Conservation (phyloP, 208 protist genomes). For the Trypanosoma cruzi region DNA sequence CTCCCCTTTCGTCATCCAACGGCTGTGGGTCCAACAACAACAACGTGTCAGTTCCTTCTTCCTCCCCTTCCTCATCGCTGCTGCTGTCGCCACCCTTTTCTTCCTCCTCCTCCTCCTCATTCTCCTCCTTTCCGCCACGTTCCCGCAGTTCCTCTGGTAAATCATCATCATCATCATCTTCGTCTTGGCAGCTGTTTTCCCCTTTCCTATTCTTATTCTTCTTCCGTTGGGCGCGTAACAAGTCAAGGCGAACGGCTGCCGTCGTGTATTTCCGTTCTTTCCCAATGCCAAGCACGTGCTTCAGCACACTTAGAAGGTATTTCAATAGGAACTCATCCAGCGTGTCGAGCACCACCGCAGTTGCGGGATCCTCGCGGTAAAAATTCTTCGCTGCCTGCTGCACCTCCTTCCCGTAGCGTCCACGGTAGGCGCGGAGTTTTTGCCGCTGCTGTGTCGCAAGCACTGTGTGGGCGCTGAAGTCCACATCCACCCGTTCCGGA, state of each 20-base stretch:
- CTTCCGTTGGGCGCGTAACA: slow-evolving; percentile 53
- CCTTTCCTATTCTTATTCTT: slow-evolving; percentile 10
- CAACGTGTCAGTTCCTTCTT: slow-evolving; percentile 17
- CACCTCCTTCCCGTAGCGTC: slow-evolving; percentile 79
- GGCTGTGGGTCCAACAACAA: slow-evolving; percentile 29
- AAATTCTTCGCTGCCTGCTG: slow-evolving; percentile 84
- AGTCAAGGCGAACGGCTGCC: slow-evolving; percentile 70
- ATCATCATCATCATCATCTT: slow-evolving; percentile 22
- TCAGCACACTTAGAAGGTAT: slow-evolving; percentile 83
- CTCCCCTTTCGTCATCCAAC: slow-evolving; percentile 48
- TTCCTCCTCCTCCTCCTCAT: slow-evolving; percentile 12
- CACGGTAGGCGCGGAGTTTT: slow-evolving; percentile 85
- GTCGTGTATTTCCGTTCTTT: slow-evolving; percentile 72
- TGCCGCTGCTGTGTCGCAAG: slow-evolving; percentile 90
- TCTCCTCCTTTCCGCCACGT: slow-evolving; percentile 8
- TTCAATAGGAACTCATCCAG: slow-evolving; percentile 91
- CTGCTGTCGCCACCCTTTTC: neutral
- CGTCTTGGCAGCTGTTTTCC: slow-evolving; percentile 3
- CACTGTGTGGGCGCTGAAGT: slow-evolving; percentile 87
- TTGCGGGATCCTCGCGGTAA: slow-evolving; percentile 84
- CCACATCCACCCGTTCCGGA: slow-evolving; percentile 86
- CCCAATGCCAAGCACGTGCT: slow-evolving; percentile 86
- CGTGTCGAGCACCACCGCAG: slow-evolving; percentile 85
- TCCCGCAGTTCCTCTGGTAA: neutral
- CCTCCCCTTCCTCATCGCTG: neutral